Conservation (phyloP, 2,329 filamentous ascomycete species). For the Colletotrichum aenigma region DNA sequence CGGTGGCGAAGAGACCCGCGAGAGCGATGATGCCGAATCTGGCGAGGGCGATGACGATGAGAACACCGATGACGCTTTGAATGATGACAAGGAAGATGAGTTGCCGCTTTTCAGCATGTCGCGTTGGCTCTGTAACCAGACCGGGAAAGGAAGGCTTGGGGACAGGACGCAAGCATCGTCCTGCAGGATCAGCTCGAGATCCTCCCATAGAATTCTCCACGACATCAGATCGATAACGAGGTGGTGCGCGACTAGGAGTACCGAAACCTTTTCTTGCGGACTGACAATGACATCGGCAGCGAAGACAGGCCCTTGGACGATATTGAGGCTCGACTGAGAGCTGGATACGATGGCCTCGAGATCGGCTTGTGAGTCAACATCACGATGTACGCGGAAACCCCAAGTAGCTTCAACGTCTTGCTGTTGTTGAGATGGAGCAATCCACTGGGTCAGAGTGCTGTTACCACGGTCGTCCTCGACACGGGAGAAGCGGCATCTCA, state of each 20-base stretch:
- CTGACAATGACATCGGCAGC: neutral
- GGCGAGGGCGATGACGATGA: neutral
- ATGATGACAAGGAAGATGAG: neutral
- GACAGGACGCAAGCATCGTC: neutral
- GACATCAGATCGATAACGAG: neutral
- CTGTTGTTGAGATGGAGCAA: neutral
- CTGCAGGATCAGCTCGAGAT: neutral
- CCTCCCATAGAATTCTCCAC: neutral
- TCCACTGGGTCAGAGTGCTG: neutral
- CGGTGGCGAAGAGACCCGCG: neutral
- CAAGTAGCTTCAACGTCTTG: neutral
- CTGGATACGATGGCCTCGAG: neutral
- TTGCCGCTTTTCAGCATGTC: neutral
- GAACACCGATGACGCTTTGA: neutral
- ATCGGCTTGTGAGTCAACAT: neutral
- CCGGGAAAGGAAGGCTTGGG: neutral
- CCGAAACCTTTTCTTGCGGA: neutral
- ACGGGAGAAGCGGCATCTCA: neutral
- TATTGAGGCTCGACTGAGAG: neutral
- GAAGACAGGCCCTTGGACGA: neutral
- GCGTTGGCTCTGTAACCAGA: neutral
- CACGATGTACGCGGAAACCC: neutral
- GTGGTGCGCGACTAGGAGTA: neutral
- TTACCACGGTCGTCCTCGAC: neutral
- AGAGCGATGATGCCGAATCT: neutral